Evolutionary conservation across 2,329 filamentous ascomycete species (phyloP).

Genomic region (Ciborinia camelliae): DNA sequence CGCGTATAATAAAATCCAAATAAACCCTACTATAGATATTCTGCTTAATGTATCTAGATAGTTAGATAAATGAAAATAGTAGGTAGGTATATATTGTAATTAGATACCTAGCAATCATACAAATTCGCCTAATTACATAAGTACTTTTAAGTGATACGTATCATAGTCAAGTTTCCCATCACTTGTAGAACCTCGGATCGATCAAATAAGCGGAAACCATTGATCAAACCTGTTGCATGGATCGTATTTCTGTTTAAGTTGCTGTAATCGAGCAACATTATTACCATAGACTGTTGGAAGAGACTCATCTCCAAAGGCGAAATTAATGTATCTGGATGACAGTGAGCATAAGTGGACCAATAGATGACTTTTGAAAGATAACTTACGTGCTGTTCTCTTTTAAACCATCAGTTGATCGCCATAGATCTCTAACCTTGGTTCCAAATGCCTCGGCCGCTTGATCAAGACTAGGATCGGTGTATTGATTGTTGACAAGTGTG

Average conservation of each 20-base stretch:
- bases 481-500: neutral
- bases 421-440: neutral
- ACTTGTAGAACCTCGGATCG: too few relatives aligned
- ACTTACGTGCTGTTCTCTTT: neutral
- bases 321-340: conserved; percentile 7
- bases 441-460: neutral
- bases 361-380: too few relatives aligned
- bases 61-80: too few relatives aligned
- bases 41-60: too few relatives aligned
- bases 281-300: neutral
- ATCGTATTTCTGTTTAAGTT: neutral
- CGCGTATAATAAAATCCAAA: too few relatives aligned
- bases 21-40: too few relatives aligned
- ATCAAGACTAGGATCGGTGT: neutral
- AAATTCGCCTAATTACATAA: too few relatives aligned
- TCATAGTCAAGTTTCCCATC: too few relatives aligned
- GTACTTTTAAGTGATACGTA: too few relatives aligned
- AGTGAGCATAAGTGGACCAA: too few relatives aligned
- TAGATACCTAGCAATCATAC: too few relatives aligned
- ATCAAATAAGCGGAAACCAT: neutral
- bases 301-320: neutral
- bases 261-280: neutral
- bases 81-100: too few relatives aligned
- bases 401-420: neutral
- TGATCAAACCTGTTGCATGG: neutral